Conservation (phyloP, 2,329 filamentous ascomycete genomes). For the Aspergillus novofumigatus region DNA sequence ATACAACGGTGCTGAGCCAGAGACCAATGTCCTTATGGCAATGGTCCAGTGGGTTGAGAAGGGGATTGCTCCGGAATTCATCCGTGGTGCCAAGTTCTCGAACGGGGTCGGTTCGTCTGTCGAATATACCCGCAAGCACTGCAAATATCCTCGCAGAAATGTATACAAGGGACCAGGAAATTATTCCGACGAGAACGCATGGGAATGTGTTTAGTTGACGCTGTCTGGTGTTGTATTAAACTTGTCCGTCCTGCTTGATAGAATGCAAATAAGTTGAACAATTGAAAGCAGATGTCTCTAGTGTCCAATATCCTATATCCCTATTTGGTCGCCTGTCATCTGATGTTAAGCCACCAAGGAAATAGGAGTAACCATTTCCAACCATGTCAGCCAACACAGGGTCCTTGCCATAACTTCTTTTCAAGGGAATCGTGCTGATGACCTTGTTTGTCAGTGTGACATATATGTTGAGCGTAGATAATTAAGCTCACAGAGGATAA, state of each 20-base stretch:
- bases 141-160: conserved; percentile 36
- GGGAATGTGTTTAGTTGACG: conserved; percentile 26
- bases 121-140: conserved; percentile 46
- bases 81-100: conserved; percentile 44
- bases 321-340: too few relatives aligned
- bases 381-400: too few relatives aligned
- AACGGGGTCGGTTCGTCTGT: conserved; percentile 37
- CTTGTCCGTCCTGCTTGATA: too few relatives aligned
- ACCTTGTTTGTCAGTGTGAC: neutral
- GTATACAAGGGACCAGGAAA: conserved; percentile 29
- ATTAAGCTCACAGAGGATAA: neutral
- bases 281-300: too few relatives aligned
- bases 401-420: too few relatives aligned
- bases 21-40: conserved; percentile 47
- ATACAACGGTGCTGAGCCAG: conserved; percentile 24
- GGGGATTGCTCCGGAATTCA: conserved; percentile 34
- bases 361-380: too few relatives aligned
- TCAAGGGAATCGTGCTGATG: neutral
- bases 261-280: too few relatives aligned
- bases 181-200: conserved; percentile 32
- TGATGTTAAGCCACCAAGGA: too few relatives aligned
- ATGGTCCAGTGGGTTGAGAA: conserved; percentile 50
- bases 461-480: neutral
- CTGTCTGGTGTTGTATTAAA: too few relatives aligned
- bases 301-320: too few relatives aligned